phyloP scores from a whole-genome alignment of 1,284 basidiomycete species.

The Sphagnurus paluster region DNA sequence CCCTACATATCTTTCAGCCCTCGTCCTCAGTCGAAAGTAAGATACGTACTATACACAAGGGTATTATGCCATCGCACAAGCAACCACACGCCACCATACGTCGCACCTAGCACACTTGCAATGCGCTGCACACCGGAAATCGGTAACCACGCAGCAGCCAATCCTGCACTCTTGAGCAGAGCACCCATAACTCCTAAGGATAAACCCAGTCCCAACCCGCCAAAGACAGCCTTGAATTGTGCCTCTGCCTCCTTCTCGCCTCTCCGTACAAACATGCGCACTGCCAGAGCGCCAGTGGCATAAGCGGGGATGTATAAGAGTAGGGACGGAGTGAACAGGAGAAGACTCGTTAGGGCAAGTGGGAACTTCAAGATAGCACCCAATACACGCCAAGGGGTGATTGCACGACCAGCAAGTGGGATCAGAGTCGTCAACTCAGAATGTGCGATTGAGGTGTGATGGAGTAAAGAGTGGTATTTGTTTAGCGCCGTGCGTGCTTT shows the following conservation, averaged over 20 bases:
- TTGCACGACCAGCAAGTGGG: constrained; percentile 19
- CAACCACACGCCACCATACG: constrained; percentile 33
- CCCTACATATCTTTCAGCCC: constrained; percentile 22
- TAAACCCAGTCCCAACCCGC: constrained; percentile 35
- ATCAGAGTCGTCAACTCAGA: constrained; percentile 40
- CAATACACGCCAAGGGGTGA: constrained; percentile 12
- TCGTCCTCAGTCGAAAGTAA: constrained; percentile 5
- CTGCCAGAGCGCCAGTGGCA: constrained; percentile 29
- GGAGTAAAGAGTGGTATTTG: constrained; percentile 60
- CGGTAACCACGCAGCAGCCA: constrained; percentile 14
- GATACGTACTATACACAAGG: constrained; percentile 38
- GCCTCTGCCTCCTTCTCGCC: constrained; percentile 44
- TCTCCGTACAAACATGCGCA: constrained; percentile 28
- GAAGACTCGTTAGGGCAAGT: constrained; percentile 25
- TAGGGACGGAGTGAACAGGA: constrained; percentile 36
- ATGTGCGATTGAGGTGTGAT: constrained; percentile 54
- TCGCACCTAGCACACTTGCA: constrained; percentile 22
- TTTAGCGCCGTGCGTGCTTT: constrained; percentile 43
- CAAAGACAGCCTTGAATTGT: constrained; percentile 42
- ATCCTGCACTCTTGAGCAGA: constrained; percentile 15
- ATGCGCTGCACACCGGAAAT: constrained; percentile 16
- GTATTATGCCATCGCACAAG: constrained; percentile 48
- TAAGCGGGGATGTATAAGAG: constrained; percentile 39
- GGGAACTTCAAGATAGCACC: constrained; percentile 18
- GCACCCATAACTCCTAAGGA: constrained; percentile 16